Base-by-base conservation (phyloP, 345 rosid species). In the Rhizophora apiculata region DNA sequence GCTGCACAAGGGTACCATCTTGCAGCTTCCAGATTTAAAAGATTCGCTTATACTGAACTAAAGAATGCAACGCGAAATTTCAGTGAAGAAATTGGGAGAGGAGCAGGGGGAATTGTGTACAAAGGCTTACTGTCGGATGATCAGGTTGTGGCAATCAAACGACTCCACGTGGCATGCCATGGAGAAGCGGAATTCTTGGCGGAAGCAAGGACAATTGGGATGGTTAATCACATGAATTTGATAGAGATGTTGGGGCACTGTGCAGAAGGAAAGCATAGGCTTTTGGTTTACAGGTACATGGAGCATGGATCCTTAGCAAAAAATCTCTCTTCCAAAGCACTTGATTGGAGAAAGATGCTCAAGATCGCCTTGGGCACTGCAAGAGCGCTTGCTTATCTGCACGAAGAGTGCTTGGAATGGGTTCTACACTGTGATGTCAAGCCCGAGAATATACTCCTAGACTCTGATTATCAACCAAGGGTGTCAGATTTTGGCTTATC, bases 171-270 rank as follows among this genome's bases (percentile, higher is more conserved):
- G 11, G 75, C 71, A 5, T 32, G 46, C 36, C 71, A 66, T 43
- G 78, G 78, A 21, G 81, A 78, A 56, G 81, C 70, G 6, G 81
- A 69, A 55, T 78, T 78, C 66, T 56, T 73, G 3, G 78, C 74
- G 24, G 81, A 78, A 72, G 75, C 73, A 32, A 69, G 73, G 71
- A 69, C 77, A 8, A 78, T 78, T 27, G 81, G 78, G 26, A 65
- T 39, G 72, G 68, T 78, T 52, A 78, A 78, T 30, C 81, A 78
- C 65, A 78, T 73, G 78, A 69, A 69, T 66, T 48, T 78, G 58
- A 73, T 78, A n/a, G 67, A 73, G 21, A 69, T 78, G 78, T 68
- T 65, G 74, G 81, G 81, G 1, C 69, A 60, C 30, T 78, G 78
- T 18, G 64, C 63, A 1, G 68, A 73, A 60, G 64, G 71, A 6